Percentiles rank a stretch among this genome's conserved stretches.
Evolutionary conservation across 2,329 filamentous ascomycete species (phyloP).

Genomic region (Penicillium sp.): DNA sequence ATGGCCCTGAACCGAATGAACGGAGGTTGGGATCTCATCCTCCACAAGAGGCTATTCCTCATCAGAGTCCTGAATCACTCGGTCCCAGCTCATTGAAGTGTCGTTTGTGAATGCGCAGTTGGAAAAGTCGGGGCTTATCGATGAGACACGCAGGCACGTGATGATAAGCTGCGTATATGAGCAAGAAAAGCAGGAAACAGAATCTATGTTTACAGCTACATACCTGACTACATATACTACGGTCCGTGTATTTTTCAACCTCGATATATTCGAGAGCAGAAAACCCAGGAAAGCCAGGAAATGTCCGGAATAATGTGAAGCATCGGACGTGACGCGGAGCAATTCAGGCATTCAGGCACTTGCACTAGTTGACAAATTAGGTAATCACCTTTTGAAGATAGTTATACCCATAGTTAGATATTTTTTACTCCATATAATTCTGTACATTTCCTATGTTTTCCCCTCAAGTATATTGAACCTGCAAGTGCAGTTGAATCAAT

Average conservation of each 20-base stretch:
- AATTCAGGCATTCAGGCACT: conserved; percentile 6
- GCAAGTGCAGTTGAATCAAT: background rate
- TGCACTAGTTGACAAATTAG: background rate
- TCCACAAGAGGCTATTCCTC: conserved; percentile 37
- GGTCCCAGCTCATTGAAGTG: conserved; percentile 31
- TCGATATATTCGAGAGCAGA: too few relatives aligned
- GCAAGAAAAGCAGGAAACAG: background rate
- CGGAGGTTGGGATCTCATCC: conserved; percentile 20
- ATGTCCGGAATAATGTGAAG: too few relatives aligned
- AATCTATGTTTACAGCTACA: too few relatives aligned
- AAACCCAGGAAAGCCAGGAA: too few relatives aligned
- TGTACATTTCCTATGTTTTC: too few relatives aligned
- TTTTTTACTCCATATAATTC: background rate
- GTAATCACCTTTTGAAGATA: background rate
- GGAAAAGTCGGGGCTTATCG: conserved; percentile 3
- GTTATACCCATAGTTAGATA: background rate
- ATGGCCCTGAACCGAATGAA: conserved; percentile 18
- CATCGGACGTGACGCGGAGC: conserved; percentile 25
- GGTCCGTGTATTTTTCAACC: too few relatives aligned
- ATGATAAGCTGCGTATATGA: conserved; percentile 3
- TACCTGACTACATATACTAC: too few relatives aligned
- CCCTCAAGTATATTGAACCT: background rate
- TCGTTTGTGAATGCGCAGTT: conserved; percentile 5
- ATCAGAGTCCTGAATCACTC: conserved; percentile 45
- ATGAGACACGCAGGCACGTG: conserved; percentile 5